These are phyloP conservation scores for Wallacemonas sp. DNA, from an alignment of 208 protist genomes.

Conservation along the genomic window DNA sequence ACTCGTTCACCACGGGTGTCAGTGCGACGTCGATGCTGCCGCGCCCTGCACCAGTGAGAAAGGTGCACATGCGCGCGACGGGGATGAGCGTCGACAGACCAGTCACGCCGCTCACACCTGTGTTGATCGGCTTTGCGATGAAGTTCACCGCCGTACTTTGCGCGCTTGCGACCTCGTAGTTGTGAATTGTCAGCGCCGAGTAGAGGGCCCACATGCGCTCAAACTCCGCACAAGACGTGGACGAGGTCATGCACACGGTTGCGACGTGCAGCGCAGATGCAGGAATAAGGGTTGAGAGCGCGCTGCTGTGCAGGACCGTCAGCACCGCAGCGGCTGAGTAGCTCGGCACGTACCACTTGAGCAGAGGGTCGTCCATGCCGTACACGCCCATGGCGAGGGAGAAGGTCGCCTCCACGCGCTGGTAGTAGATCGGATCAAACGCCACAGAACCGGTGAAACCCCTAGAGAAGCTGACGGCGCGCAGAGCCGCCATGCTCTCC, in stretches of 20 bases:
- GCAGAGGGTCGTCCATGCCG: slow-evolving; percentile 40
- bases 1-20: slow-evolving; percentile 81
- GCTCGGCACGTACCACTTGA: slow-evolving; percentile 52
- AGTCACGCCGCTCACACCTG: slow-evolving; percentile 57
- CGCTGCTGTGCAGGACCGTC: slow-evolving; percentile 28
- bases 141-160: slow-evolving; percentile 34
- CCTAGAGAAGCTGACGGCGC: slow-evolving; percentile 35
- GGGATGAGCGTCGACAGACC: slow-evolving; percentile 69
- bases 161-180: slow-evolving; percentile 18
- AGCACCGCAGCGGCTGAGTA: slow-evolving; percentile 27
- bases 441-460: slow-evolving; percentile 74
- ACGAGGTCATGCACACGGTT: slow-evolving; percentile 74
- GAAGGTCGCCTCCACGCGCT: slow-evolving; percentile 57
- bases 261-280: slow-evolving; percentile 57
- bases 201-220: slow-evolving; percentile 58
- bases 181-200: slow-evolving; percentile 51
- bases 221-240: slow-evolving; percentile 47
- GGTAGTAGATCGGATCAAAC: slow-evolving; percentile 69
- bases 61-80: slow-evolving; percentile 60
- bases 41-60: slow-evolving; percentile 65
- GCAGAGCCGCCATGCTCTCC: slow-evolving; percentile 35
- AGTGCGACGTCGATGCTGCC: slow-evolving; percentile 48
- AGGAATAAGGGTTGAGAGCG: slow-evolving; percentile 39
- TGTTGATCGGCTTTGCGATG: slow-evolving; percentile 59
- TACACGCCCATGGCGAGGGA: slow-evolving; percentile 47